phyloP scores from a whole-genome alignment of 2,329 filamentous ascomycete species.

The Sphaerostilbella broomeana region DNA sequence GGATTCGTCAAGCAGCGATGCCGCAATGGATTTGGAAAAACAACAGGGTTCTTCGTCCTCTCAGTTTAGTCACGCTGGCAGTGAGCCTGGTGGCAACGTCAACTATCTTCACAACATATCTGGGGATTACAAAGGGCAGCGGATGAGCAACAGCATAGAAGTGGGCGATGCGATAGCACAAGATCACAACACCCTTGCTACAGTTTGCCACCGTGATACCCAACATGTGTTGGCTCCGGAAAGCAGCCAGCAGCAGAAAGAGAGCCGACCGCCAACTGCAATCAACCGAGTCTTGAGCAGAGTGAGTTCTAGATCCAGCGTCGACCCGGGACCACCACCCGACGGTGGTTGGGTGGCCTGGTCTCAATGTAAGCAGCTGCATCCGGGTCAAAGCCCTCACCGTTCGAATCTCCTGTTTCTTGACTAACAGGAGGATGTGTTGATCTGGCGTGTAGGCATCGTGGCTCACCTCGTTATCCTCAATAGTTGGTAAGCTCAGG shows the following conservation, averaged over 20 bases:
- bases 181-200: no score
- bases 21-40: background rate
- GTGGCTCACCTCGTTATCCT: conserved; percentile 39
- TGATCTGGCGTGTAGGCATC: conserved; percentile 12
- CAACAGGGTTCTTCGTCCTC: background rate
- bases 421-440: background rate
- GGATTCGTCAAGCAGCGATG: conserved; percentile 5
- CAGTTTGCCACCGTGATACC: no score
- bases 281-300: conserved; percentile 35
- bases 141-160: no score
- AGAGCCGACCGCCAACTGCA: no score
- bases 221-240: no score
- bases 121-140: no score
- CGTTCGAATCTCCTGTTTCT: background rate
- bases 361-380: conserved; percentile 33
- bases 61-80: background rate
- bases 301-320: conserved; percentile 34
- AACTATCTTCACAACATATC: no score
- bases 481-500: conserved; percentile 38
- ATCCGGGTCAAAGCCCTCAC: background rate
- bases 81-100: no score
- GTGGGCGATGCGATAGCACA: no score
- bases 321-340: conserved; percentile 41
- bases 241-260: no score
- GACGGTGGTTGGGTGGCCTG: conserved; percentile 45